Evolutionary conservation across 148 eudicot species (phyloP), one percentile per base, ranked within the genome.

Genomic region (Salicornia ramosissima): DNA sequence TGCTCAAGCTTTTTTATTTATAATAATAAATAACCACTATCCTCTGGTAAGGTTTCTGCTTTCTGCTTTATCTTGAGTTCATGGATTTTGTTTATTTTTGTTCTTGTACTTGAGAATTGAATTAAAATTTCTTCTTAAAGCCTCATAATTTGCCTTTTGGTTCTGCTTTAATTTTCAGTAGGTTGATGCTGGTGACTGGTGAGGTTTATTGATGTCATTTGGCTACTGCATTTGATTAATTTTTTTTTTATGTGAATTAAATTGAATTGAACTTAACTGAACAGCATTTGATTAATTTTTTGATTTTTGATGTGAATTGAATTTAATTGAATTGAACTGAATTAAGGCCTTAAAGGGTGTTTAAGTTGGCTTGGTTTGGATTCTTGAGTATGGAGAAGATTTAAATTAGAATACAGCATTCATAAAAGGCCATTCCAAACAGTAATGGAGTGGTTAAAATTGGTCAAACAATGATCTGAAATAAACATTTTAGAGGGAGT

Each of bases 151-250:
- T n/a, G n/a, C n/a, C n/a, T 36, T 36, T 15, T 54, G 72, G 34
- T 40, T n/a, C 11, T 33, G 31, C 24, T 67, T 51, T 36, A 40
- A 3, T 21, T 3, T 9, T 67, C 21, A 55, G n/a, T 25, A 68
- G 53, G 1, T 68, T 34, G 70, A 6, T 22, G 10, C 5, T 68
- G 29, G 29, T n/a, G n/a, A n/a, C n/a, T n/a, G n/a, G 22, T 51
- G 40, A 51, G 9, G 33, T 33, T 15, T 12, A 1, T 63, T 63
- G 9, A 22, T 62, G 40, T 10, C 12, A 55, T 22, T 15, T 57
- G n/a, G 65, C 15, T 61, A 33, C 2, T 74, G 36, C 31, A 49
- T 67, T 67, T 74, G 72, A 74, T 54, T 22, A 31, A n/a, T n/a
- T n/a, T n/a, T n/a, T n/a, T 42, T 25, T 19, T 56, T 3, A 21